Evolutionary conservation across 148 eudicot genomes (phyloP), one percentile per base, ranked within the genome.

Genomic region (Polygonum aviculare): DNA sequence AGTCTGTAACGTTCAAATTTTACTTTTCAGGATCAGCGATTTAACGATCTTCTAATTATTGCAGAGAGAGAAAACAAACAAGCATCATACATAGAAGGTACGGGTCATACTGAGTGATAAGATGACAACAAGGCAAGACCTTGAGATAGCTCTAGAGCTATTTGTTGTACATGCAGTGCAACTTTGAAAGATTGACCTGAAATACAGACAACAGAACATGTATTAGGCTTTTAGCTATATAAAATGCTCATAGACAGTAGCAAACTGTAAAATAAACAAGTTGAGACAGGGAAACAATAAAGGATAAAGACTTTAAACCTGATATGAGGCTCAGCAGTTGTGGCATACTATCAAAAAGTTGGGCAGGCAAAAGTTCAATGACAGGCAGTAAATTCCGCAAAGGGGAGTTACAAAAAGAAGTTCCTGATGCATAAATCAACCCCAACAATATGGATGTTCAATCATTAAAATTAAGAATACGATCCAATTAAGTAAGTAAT

Each of bases 81-180:
- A 60, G 18, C 38, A 67, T 67, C 8, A 67, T 67, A 15, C 72
- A 15, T 36, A 38, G 11, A 67, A 67, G 72, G 72, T 67, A 67
- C 38, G 65, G 70, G 76, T 26, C 82, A 79, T 82, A 82, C 85
- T 71, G 82, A 79, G 79, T 74, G 40, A 77, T 82, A 75, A n/a
- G 82, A 47, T 77, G 82, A 82, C 82, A 74, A 72, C 62, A 76
- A 16, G 52, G 72, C 77, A 79, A 79, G 73, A 77, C 77, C 82
- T 67, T 77, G 76, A 69, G 72, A 55, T 47, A 79, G 73, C 49
- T 79, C 72, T 31, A 74, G 52, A 22, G 50, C 60, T 72, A 72
- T 36, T 8, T 22, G 31, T 26, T 72, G 79, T 45, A 50, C 62
- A 45, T 69, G 76, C 11, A 71, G 26, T 14, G 67, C 69, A 57